A percentile compares a stretch with the other conserved stretches of the same genome.
These are phyloP conservation scores for Fremontodendron californicum DNA, from an alignment of 345 rosid species.

Conservation along the genomic window DNA sequence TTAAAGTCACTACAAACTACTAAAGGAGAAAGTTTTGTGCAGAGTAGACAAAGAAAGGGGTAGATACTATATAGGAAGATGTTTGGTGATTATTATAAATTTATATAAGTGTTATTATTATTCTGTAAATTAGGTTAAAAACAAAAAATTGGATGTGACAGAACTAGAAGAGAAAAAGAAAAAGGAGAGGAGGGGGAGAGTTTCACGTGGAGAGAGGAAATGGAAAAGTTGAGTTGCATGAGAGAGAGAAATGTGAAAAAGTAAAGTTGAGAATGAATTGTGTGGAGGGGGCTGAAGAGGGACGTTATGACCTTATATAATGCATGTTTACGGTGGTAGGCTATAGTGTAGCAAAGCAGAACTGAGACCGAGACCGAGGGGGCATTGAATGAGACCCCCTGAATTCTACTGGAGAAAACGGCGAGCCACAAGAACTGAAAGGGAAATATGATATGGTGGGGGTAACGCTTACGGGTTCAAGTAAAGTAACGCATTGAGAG, in stretches of 20 bases:
- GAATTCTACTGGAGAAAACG: background rate
- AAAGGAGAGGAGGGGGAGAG: conserved; percentile 27
- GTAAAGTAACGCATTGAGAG: background rate
- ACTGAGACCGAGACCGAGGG: background rate
- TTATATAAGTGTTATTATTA: background rate
- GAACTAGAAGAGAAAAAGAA: background rate
- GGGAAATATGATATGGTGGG: background rate
- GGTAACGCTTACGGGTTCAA: too few species aligned
- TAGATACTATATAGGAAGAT: background rate
- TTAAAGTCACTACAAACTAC: background rate
- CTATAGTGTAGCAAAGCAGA: background rate
- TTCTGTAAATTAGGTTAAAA: background rate
- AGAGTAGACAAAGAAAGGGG: background rate
- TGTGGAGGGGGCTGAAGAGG: conserved; percentile 21
- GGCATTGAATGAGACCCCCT: conserved; percentile 6
- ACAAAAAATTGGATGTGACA: background rate
- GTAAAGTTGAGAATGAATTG: background rate
- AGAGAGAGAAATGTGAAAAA: background rate
- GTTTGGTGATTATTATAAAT: background rate
- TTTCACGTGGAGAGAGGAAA: conserved; percentile 34
- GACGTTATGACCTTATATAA: conserved; percentile 4
- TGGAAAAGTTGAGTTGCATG: conserved; percentile 17
- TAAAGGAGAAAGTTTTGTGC: background rate
- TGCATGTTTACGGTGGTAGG: too few species aligned
- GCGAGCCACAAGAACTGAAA: background rate